Conservation (phyloP, 768 basidiomycete species). For the Termitomyces sp. region DNA sequence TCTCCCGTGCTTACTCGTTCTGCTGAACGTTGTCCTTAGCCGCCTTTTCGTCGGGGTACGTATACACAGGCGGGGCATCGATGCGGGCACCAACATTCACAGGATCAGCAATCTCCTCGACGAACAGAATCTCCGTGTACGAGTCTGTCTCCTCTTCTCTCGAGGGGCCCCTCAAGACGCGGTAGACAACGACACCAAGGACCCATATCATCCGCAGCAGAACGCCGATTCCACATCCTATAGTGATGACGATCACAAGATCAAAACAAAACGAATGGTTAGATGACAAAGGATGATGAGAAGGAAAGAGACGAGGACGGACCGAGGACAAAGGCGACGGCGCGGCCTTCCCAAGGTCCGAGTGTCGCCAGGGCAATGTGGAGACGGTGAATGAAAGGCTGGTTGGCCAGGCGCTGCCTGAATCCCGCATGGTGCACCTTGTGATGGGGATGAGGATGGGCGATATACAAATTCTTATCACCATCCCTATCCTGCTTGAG, state of each 20-base stretch:
- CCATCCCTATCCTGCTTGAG: background rate
- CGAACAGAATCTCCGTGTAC: constrained; percentile 38
- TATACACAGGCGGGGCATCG: constrained; percentile 54
- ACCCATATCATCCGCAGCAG: constrained; percentile 81
- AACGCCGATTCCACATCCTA: constrained; percentile 84
- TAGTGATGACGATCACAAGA: background rate
- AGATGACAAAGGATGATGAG: background rate
- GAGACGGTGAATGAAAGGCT: constrained; percentile 56
- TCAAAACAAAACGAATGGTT: background rate
- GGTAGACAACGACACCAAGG: constrained; percentile 55
- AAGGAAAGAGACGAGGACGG: constrained; percentile 8
- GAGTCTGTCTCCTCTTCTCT: constrained; percentile 39
- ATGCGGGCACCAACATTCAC: too few relatives aligned
- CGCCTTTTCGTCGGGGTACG: constrained; percentile 47
- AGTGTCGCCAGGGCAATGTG: constrained; percentile 64
- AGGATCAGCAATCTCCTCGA: constrained; percentile 41
- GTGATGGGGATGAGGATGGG: constrained; percentile 21
- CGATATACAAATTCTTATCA: background rate
- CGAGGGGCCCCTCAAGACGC: constrained; percentile 47
- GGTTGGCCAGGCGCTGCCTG: constrained; percentile 21
- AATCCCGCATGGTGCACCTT: constrained; percentile 21
- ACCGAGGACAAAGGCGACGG: constrained; percentile 82
- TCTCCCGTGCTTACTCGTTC: background rate
- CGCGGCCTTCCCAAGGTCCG: constrained; percentile 80
- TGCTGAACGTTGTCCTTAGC: constrained; percentile 15